Conservation (phyloP, 331 rosid species). For the Dryas integrifolia region DNA sequence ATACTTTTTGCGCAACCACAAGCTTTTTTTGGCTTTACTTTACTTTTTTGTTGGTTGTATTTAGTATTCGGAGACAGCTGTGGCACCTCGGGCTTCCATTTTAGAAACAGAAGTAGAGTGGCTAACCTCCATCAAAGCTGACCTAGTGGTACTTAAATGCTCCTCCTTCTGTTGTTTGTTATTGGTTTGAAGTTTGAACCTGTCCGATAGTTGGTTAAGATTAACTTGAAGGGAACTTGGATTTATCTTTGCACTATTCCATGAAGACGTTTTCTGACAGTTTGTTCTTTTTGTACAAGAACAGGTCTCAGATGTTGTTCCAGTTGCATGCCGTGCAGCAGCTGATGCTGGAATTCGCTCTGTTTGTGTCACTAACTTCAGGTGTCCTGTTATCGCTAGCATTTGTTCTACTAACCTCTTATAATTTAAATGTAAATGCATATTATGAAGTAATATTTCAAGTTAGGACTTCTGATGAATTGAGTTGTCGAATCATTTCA, state of each 20-base stretch:
- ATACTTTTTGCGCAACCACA: no score
- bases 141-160: slow-evolving; percentile 70
- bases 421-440: neutral
- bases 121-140: slow-evolving; percentile 87
- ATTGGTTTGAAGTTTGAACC: slow-evolving; percentile 2
- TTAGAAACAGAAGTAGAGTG: slow-evolving; percentile 76
- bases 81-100: slow-evolving; percentile 70
- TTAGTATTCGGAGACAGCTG: slow-evolving; percentile 91
- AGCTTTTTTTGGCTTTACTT: neutral
- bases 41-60: slow-evolving; percentile 17
- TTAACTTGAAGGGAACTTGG: neutral
- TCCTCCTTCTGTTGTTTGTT: slow-evolving; percentile 14
- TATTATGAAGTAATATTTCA: neutral
- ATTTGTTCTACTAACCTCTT: neutral
- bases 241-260: neutral
- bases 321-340: slow-evolving; percentile 95
- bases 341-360: slow-evolving; percentile 97
- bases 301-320: slow-evolving; percentile 96
- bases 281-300: slow-evolving; percentile 28
- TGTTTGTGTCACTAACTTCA: slow-evolving; percentile 93
- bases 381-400: slow-evolving; percentile 38
- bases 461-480: slow-evolving; percentile 11
- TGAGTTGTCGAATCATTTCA: slow-evolving; percentile 19
- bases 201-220: neutral
- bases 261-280: slow-evolving; percentile 6